These are phyloP conservation scores for Cystofilobasidium macerans DNA, from an alignment of 768 basidiomycete genomes.

Conservation along the genomic window DNA sequence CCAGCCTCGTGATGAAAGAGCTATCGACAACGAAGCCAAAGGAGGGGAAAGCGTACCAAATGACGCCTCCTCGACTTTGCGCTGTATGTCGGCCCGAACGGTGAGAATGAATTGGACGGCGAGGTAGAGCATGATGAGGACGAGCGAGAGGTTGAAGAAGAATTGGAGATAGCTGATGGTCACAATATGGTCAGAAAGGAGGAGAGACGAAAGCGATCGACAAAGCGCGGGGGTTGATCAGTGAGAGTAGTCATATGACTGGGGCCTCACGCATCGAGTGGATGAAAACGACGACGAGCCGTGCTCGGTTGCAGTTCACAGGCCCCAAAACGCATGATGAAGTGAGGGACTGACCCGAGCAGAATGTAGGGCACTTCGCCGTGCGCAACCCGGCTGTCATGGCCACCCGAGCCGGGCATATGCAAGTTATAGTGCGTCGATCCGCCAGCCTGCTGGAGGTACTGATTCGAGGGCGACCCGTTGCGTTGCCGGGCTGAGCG, in stretches of 20 bases:
- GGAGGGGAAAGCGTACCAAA: slow-evolving; percentile 50
- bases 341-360: slow-evolving; percentile 54
- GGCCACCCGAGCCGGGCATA: slow-evolving; percentile 27
- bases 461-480: neutral
- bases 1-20: neutral
- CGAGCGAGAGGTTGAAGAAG: slow-evolving; percentile 78
- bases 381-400: slow-evolving; percentile 28
- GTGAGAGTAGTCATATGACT: neutral
- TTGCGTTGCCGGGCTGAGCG: neutral
- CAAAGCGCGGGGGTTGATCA: neutral
- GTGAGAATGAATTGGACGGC: slow-evolving; percentile 76
- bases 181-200: neutral
- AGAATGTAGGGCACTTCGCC: slow-evolving; percentile 57
- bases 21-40: neutral
- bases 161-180: slow-evolving; percentile 79
- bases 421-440: slow-evolving; percentile 34
- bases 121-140: slow-evolving; percentile 72
- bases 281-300: neutral
- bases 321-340: no score
- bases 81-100: slow-evolving; percentile 78
- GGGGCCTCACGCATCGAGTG: no score
- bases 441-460: neutral
- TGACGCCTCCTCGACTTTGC: slow-evolving; percentile 75
- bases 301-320: slow-evolving; percentile 22
- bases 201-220: neutral